Conservation (phyloP, 345 rosid species). For the Populus tremula region DNA sequence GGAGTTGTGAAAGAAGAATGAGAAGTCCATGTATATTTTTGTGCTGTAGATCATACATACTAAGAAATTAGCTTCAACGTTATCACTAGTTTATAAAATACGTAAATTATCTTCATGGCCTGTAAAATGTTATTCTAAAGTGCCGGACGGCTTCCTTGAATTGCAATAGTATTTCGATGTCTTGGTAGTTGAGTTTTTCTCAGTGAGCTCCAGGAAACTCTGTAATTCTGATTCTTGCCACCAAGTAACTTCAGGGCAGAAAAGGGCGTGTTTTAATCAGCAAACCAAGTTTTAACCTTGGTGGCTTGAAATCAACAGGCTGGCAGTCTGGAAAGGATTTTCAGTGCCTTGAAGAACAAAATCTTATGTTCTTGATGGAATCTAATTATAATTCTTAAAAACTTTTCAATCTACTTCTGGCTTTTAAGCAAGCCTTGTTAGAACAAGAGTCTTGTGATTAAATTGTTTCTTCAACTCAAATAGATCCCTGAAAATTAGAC, state of each 20-base stretch:
- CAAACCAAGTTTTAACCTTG: background rate
- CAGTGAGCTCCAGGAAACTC: background rate
- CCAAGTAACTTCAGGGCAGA: background rate
- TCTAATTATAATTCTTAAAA: too few relatives aligned
- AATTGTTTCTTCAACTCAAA: too few relatives aligned
- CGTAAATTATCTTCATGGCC: too few relatives aligned
- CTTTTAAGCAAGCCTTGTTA: too few relatives aligned
- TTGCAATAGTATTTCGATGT: background rate
- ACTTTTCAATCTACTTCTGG: too few relatives aligned
- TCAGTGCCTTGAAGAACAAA: background rate
- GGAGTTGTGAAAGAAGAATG: conserved; percentile 32
- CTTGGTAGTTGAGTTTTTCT: background rate
- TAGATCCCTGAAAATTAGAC: too few relatives aligned
- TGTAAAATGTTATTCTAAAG: background rate
- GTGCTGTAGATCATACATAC: background rate
- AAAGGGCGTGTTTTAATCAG: background rate
- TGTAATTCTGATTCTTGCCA: background rate
- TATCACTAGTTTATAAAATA: background rate
- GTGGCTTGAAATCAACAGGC: too few relatives aligned
- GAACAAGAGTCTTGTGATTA: too few relatives aligned
- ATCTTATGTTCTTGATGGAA: background rate
- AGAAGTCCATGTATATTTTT: background rate
- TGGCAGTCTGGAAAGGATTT: background rate
- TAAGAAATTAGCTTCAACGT: background rate
- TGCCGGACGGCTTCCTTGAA: background rate